Conservation (phyloP, 2,329 filamentous ascomycete species). For the Capronia americana region DNA sequence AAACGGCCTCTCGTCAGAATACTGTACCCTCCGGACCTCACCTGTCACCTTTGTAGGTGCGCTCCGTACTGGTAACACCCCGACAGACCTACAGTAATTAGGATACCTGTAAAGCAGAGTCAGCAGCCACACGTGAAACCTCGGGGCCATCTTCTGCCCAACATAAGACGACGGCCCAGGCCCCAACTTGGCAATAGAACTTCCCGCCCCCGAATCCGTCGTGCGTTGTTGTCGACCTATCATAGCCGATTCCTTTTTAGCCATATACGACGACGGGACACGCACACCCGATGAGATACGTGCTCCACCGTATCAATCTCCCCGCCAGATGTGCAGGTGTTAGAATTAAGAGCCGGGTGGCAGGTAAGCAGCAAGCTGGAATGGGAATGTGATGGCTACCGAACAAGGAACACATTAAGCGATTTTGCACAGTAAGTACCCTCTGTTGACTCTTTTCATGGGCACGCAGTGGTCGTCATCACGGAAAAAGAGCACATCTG, state of each 20-base stretch:
- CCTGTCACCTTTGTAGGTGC: too few species aligned
- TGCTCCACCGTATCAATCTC: not conserved
- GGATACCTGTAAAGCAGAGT: not conserved
- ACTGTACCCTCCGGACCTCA: not conserved
- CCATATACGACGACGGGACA: not conserved
- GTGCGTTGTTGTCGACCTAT: not conserved
- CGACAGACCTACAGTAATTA: not conserved
- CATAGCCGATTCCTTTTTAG: not conserved
- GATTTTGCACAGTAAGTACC: not conserved
- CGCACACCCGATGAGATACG: too few species aligned
- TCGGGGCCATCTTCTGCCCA: not conserved
- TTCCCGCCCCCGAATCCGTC: not conserved
- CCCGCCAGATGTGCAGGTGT: not conserved
- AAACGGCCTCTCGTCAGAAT: not conserved
- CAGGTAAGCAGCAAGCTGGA: not conserved
- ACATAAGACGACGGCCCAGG: not conserved
- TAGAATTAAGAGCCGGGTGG: not conserved
- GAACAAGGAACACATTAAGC: not conserved
- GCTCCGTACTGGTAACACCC: not conserved
- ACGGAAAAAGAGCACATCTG: not conserved
- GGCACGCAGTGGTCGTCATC: not conserved
- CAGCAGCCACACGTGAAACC: constrained; percentile 2
- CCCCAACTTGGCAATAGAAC: not conserved
- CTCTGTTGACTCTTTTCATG: not conserved
- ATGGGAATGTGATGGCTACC: not conserved